These are phyloP conservation scores for Daldinia childiae DNA, from an alignment of 495 filamentous ascomycete species.

Conservation along the genomic window DNA sequence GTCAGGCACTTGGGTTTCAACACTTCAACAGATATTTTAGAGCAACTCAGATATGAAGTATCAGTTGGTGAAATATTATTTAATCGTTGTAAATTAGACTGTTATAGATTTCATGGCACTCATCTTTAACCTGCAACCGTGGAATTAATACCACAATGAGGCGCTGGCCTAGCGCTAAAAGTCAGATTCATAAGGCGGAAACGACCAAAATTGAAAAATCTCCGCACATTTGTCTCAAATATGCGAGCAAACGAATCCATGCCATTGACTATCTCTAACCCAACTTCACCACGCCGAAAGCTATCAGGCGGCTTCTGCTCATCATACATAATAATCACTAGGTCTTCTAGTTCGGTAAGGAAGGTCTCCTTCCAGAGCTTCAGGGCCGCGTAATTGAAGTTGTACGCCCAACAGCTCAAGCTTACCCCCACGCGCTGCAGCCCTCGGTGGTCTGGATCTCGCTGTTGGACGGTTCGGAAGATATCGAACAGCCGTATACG, in stretches of 20 bases:
- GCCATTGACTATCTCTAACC: not conserved
- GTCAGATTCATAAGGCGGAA: slow-evolving; percentile 23
- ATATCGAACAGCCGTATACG: slow-evolving; percentile 32
- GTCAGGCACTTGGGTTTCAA: not conserved
- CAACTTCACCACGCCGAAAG: slow-evolving; percentile 26
- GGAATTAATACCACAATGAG: not conserved
- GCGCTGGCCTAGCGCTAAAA: slow-evolving; percentile 5
- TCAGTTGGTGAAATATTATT: not conserved
- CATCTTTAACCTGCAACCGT: not conserved
- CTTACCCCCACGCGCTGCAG: slow-evolving; percentile 14
- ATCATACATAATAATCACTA: slow-evolving; percentile 29
- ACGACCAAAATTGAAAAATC: not conserved
- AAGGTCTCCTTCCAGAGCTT: not conserved
- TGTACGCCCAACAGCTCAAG: slow-evolving; percentile 9
- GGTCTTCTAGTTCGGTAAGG: slow-evolving; percentile 9
- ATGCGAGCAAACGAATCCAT: slow-evolving; percentile 10
- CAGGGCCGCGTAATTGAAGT: not conserved
- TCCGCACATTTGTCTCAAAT: not conserved
- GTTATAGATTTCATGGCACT: not conserved
- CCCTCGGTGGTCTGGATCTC: slow-evolving; percentile 3
- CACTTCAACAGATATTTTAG: not conserved
- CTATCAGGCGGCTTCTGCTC: slow-evolving; percentile 12
- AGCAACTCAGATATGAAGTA: not conserved
- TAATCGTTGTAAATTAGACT: no score
- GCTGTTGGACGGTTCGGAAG: slow-evolving; percentile 13